A percentile compares a stretch with the other conserved stretches of the same genome.
Conservation (phyloP, 306 rosid genomes). For the Cucurbita moschata region DNA sequence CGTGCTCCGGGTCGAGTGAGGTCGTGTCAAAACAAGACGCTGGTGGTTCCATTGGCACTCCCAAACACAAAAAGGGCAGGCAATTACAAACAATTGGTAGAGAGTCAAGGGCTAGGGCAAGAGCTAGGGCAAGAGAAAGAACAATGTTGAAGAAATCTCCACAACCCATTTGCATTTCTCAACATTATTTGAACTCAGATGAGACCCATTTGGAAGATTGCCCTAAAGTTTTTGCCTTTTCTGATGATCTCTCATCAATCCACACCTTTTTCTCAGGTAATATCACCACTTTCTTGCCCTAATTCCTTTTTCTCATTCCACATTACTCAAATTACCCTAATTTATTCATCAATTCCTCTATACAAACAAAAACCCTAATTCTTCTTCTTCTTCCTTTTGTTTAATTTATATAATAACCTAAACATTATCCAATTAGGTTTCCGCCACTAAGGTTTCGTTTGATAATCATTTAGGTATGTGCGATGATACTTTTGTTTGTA, state of each 20-base stretch:
- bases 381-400: neutral
- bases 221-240: no score
- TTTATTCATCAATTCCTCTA: neutral
- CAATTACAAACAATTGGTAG: slow-evolving; percentile 7
- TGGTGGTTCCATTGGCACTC: neutral
- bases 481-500: no score
- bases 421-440: neutral
- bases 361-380: neutral
- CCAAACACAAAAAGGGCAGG: slow-evolving; percentile 1
- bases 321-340: slow-evolving; percentile 1
- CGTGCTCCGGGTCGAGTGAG: neutral
- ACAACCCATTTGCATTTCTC: no score
- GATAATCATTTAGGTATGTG: no score
- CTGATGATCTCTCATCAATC: no score
- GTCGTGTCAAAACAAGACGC: neutral
- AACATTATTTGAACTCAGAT: no score
- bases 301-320: neutral
- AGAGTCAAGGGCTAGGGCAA: slow-evolving; percentile 36
- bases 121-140: slow-evolving; percentile 45
- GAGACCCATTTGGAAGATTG: no score
- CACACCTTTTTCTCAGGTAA: no score
- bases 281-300: neutral
- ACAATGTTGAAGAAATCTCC: slow-evolving; percentile 15
- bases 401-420: neutral
- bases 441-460: no score